Percentiles rank a stretch among this genome's conserved stretches.
Evolutionary conservation across 2,329 filamentous ascomycete genomes (phyloP).

Genomic region (Pseudonectria buxi): DNA sequence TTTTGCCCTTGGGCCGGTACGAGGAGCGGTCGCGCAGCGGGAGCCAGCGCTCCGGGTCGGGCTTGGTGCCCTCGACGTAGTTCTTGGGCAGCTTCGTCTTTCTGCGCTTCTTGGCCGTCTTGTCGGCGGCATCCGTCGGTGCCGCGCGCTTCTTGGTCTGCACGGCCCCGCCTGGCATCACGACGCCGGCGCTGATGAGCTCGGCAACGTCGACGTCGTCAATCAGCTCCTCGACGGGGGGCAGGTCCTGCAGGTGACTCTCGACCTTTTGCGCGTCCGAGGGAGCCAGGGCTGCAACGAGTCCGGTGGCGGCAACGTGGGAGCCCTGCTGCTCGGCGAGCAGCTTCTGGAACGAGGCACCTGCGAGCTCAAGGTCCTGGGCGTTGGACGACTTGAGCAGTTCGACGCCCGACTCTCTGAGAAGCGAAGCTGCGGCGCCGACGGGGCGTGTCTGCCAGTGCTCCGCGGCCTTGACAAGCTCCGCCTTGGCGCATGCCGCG

Average conservation of each 20-base stretch:
- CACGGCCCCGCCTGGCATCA: slow-evolving; percentile 32
- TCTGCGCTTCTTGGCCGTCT: slow-evolving; percentile 49
- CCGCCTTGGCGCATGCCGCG: slow-evolving; percentile 61
- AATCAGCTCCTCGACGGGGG: slow-evolving; percentile 56
- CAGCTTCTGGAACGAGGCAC: slow-evolving; percentile 71
- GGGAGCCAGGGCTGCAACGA: slow-evolving; percentile 75
- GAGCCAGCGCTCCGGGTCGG: slow-evolving; percentile 89
- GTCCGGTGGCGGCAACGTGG: slow-evolving; percentile 66
- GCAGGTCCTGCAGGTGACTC: slow-evolving; percentile 49
- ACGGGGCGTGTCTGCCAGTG: slow-evolving; percentile 66
- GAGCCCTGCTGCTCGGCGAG: slow-evolving; percentile 60
- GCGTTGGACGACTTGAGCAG: slow-evolving; percentile 68
- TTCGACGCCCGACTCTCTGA: slow-evolving; percentile 75
- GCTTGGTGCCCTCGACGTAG: slow-evolving; percentile 68
- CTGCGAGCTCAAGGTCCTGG: slow-evolving; percentile 63
- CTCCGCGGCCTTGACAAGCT: slow-evolving; percentile 70
- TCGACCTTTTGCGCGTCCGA: slow-evolving; percentile 50
- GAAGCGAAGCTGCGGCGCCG: slow-evolving; percentile 50
- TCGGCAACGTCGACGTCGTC: slow-evolving; percentile 52
- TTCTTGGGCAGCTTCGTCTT: slow-evolving; percentile 62
- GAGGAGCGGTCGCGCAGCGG: slow-evolving; percentile 82
- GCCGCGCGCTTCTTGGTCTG: slow-evolving; percentile 43
- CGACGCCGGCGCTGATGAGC: slow-evolving; percentile 61
- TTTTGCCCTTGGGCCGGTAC: slow-evolving; percentile 86
- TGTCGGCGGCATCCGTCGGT: slow-evolving; percentile 30